These are phyloP conservation scores for Aristolochia fimbriata DNA, from an alignment of 164 flowering plant species.

Conservation along the genomic window DNA sequence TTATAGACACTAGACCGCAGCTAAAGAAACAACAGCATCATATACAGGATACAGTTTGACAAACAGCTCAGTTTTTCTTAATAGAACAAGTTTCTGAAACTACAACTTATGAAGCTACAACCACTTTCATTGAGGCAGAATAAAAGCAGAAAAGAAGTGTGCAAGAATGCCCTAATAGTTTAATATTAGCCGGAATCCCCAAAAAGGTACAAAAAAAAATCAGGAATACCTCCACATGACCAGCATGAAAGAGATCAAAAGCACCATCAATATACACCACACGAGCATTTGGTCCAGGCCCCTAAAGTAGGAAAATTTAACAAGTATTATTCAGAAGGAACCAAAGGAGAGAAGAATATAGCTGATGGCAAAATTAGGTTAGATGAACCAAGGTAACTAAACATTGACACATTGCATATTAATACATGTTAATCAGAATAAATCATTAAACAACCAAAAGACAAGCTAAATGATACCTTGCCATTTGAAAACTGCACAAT, in stretches of 20 bases:
- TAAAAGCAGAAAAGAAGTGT: neutral
- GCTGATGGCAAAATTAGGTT: neutral
- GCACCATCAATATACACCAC: conserved; percentile 85
- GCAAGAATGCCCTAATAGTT: too few species aligned
- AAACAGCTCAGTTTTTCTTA: neutral
- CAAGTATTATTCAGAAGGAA: neutral
- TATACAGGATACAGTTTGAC: neutral
- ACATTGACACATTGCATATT: too few species aligned
- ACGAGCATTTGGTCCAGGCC: conserved; percentile 76
- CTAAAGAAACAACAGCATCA: neutral
- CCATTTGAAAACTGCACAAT: conserved; percentile 85
- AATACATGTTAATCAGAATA: neutral
- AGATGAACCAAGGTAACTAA: too few species aligned
- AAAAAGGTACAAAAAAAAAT: neutral
- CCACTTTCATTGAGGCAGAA: neutral
- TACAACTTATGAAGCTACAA: neutral
- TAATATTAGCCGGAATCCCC: too few species aligned
- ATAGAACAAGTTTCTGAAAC: neutral
- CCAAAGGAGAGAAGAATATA: neutral
- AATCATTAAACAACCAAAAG: neutral
- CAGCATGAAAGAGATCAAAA: conserved; percentile 88
- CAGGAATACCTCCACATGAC: conserved; percentile 70
- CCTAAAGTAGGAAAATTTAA: conserved; percentile 31
- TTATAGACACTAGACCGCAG: neutral
- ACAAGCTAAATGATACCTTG: conserved; percentile 34